phyloP scores from a whole-genome alignment of 108 stramenopile species.

The Cyclotella sp. region DNA sequence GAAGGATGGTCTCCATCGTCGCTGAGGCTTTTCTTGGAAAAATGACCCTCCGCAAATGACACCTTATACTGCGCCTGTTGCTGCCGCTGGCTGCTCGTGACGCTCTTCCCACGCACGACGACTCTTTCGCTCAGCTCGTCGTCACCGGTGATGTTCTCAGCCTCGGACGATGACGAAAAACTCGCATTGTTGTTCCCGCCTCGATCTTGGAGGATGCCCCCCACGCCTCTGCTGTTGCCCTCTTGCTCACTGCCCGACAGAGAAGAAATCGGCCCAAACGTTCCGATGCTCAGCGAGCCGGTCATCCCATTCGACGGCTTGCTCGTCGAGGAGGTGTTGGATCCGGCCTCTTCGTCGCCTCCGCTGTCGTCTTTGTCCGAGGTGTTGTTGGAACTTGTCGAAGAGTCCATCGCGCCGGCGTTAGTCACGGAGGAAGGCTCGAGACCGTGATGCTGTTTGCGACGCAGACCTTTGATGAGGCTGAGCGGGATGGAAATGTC shows the following conservation, averaged over 20 bases:
- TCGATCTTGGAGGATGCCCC: not conserved
- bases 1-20: not conserved
- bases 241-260: slow-evolving; percentile 33
- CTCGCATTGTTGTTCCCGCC: slow-evolving; percentile 14
- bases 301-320: slow-evolving; percentile 3
- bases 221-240: not conserved
- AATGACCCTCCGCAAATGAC: slow-evolving; percentile 22
- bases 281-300: slow-evolving; percentile 10
- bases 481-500: slow-evolving; percentile 38
- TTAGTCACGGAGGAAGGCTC: not conserved
- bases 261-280: slow-evolving; percentile 29
- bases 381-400: slow-evolving; percentile 31
- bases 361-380: slow-evolving; percentile 48
- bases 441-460: slow-evolving; percentile 2
- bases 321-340: slow-evolving; percentile 35
- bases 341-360: slow-evolving; percentile 25
- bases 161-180: slow-evolving; percentile 20
- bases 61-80: slow-evolving; percentile 25
- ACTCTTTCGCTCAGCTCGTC: slow-evolving; percentile 34
- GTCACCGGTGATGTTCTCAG: slow-evolving; percentile 13
- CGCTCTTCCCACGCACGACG: slow-evolving; percentile 27
- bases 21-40: not conserved
- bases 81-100: slow-evolving; percentile 15
- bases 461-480: slow-evolving; percentile 42
- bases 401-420: slow-evolving; percentile 18